These are phyloP conservation scores for Starmerella riodocensis DNA, from an alignment of 805 yeast genomes.

Conservation along the genomic window DNA sequence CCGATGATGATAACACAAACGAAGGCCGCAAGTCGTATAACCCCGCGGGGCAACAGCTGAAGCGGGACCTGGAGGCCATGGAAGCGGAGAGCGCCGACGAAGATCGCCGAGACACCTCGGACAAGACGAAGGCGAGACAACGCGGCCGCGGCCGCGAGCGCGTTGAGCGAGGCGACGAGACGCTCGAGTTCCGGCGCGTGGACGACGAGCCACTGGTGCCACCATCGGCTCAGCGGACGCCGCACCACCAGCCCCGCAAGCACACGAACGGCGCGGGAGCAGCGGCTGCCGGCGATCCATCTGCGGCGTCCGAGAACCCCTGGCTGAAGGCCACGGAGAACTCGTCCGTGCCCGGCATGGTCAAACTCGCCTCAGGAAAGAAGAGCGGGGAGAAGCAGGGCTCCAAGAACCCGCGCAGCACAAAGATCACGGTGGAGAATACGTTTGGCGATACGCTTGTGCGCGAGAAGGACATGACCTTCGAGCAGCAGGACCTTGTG, in stretches of 20 bases:
- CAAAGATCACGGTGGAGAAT: constrained; percentile 20
- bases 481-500: constrained; percentile 45
- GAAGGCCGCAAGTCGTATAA: constrained; percentile 37
- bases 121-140: not conserved
- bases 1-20: constrained; percentile 29
- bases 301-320: constrained; percentile 8
- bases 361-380: constrained; percentile 6
- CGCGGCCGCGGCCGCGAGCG: not conserved
- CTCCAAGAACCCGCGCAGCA: constrained; percentile 26
- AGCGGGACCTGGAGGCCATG: constrained; percentile 18
- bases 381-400: not conserved
- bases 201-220: not conserved
- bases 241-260: not conserved
- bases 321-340: constrained; percentile 10
- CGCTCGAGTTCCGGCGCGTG: constrained; percentile 3
- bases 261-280: not conserved
- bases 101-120: constrained; percentile 11
- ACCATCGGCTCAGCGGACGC: not conserved
- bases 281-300: too few relatives aligned
- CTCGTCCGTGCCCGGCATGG: constrained; percentile 4
- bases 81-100: constrained; percentile 24
- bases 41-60: constrained; percentile 19
- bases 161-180: constrained; percentile 10
- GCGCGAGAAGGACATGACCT: constrained; percentile 22
- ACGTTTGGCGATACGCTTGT: constrained; percentile 18